phyloP scores from a whole-genome alignment of 2,329 filamentous ascomycete species.

The Zasmidium citrigriseum region DNA sequence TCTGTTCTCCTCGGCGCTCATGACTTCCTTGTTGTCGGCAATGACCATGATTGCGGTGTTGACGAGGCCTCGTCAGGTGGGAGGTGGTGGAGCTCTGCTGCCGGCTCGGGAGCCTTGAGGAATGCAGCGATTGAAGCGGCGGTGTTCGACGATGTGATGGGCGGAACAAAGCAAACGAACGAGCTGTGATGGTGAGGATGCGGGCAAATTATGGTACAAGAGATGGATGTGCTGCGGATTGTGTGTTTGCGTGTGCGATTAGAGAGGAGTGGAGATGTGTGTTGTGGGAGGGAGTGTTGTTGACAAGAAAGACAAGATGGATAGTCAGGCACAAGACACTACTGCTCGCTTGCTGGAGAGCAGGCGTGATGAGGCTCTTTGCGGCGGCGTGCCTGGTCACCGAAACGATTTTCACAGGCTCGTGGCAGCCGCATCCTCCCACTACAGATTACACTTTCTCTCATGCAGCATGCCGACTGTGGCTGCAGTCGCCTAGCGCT shows the following conservation, averaged over 20 bases:
- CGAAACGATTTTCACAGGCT: not conserved
- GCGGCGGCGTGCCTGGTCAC: not conserved
- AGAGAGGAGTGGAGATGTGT: not conserved
- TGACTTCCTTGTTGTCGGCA: constrained; percentile 82
- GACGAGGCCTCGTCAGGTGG: not conserved
- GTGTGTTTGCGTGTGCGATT: not conserved
- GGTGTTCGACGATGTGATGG: not conserved
- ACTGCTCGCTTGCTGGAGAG: too few relatives aligned
- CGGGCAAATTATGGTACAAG: constrained; percentile 6
- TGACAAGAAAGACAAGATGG: not conserved
- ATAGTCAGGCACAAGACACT: constrained; percentile 1
- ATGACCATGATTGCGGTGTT: constrained; percentile 69
- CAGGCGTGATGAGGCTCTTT: constrained; percentile 1
- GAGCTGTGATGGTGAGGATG: not conserved
- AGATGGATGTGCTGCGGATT: not conserved
- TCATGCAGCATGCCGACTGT: not conserved
- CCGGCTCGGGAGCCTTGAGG: not conserved
- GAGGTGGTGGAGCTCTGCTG: constrained; percentile 1
- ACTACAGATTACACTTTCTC: not conserved
- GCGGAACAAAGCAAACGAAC: not conserved
- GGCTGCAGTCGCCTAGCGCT: not conserved
- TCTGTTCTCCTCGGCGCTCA: constrained; percentile 87
- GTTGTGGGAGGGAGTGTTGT: constrained; percentile 1
- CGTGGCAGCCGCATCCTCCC: not conserved
- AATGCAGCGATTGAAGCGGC: not conserved